Conservation (phyloP, 768 basidiomycete species). For the Neoboletus subvelutipes region DNA sequence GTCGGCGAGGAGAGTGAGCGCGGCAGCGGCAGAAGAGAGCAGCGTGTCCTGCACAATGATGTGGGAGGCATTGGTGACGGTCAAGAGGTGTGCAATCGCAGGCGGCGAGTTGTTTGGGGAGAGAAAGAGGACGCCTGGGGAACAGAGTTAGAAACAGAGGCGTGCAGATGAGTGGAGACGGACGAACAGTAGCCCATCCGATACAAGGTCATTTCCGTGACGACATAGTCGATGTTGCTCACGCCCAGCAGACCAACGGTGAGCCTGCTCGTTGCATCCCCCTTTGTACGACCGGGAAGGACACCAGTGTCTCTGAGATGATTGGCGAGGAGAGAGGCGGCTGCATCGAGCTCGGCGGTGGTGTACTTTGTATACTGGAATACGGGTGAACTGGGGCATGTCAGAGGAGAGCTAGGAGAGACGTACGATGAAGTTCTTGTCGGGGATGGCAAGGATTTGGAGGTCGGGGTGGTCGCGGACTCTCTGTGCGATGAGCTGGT, state of each 20-base stretch:
- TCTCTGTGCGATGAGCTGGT: slow-evolving; percentile 27
- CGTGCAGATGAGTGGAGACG: not conserved
- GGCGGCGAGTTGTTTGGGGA: slow-evolving; percentile 47
- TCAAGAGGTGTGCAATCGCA: slow-evolving; percentile 46
- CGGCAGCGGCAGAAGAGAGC: slow-evolving; percentile 12
- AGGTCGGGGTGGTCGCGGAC: slow-evolving; percentile 21
- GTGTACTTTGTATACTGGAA: slow-evolving; percentile 28
- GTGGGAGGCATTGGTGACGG: slow-evolving; percentile 21
- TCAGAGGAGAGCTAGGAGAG: not conserved
- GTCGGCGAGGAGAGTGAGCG: slow-evolving; percentile 20
- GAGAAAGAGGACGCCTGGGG: slow-evolving; percentile 34
- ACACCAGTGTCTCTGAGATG: slow-evolving; percentile 17
- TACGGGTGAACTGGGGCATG: not conserved
- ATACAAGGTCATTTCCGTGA: slow-evolving; percentile 26
- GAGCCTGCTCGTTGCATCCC: slow-evolving; percentile 24
- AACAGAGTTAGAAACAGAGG: not conserved
- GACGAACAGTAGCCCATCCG: slow-evolving; percentile 34
- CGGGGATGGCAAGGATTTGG: slow-evolving; percentile 24
- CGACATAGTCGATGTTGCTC: slow-evolving; percentile 29
- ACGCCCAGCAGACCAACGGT: slow-evolving; percentile 27
- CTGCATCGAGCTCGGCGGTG: slow-evolving; percentile 22
- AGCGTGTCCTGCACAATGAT: slow-evolving; percentile 22
- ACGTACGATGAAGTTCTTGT: slow-evolving; percentile 24
- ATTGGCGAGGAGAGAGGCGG: slow-evolving; percentile 29
- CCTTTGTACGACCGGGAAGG: slow-evolving; percentile 24